phyloP scores from a whole-genome alignment of 495 filamentous ascomycete genomes.

The Paragyromitra xinjiangensis region DNA sequence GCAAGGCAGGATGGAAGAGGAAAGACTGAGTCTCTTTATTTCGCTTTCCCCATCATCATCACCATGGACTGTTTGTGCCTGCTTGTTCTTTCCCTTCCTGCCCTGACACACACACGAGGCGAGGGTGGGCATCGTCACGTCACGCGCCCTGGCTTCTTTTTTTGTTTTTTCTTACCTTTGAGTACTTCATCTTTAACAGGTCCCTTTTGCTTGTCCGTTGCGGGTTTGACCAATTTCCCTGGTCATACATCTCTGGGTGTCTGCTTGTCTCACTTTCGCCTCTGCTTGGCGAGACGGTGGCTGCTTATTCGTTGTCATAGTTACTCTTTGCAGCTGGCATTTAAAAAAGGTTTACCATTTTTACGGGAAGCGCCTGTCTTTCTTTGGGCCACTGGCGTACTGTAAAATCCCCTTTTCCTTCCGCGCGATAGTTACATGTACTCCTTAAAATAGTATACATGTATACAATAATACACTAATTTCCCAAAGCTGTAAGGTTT shows the following conservation, averaged over 20 bases:
- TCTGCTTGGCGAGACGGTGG: not conserved
- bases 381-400: no score
- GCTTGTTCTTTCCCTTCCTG: conserved; percentile 15
- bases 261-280: conserved; percentile 25
- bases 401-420: no score
- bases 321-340: not conserved
- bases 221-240: not conserved
- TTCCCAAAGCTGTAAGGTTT: no score
- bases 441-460: no score
- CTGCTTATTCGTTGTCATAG: conserved; percentile 4
- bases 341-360: not conserved
- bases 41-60: not conserved
- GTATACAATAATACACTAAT: no score
- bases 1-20: conserved; percentile 27
- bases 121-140: conserved; percentile 22
- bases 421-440: no score
- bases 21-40: conserved; percentile 16
- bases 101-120: conserved; percentile 13
- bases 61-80: not conserved
- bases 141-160: conserved; percentile 19
- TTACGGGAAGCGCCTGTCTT: not conserved
- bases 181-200: not conserved
- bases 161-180: no score
- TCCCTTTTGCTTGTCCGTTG: not conserved
- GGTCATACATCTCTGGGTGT: conserved; percentile 8